These are phyloP conservation scores for Yamadazyma atmosphaerica DNA, from an alignment of 1,139 yeast species.

Conservation along the genomic window DNA sequence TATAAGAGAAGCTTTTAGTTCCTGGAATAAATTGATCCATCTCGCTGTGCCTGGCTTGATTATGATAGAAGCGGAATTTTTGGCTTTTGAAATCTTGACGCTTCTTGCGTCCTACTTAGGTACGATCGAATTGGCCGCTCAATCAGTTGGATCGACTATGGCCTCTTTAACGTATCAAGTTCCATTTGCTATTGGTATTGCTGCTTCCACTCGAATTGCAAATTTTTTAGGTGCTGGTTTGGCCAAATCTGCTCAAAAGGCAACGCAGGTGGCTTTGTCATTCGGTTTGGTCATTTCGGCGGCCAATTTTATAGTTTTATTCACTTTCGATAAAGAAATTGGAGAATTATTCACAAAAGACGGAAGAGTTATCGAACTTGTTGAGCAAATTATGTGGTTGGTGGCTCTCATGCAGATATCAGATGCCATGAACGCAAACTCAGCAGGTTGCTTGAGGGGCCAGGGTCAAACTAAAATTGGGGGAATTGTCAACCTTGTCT, in stretches of 20 bases:
- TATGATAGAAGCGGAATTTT: constrained; percentile 60
- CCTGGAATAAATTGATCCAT: constrained; percentile 48
- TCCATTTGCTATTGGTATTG: constrained; percentile 63
- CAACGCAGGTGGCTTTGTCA: constrained; percentile 46
- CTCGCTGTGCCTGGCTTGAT: constrained; percentile 58
- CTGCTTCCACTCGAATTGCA: constrained; percentile 59
- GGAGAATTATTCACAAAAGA: constrained; percentile 44
- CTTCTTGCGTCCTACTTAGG: constrained; percentile 57
- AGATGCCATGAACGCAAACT: constrained; percentile 58
- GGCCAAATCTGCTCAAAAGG: constrained; percentile 42
- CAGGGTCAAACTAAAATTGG: constrained; percentile 62
- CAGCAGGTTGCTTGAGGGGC: constrained; percentile 59
- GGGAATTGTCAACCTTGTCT: constrained; percentile 53
- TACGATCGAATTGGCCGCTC: constrained; percentile 56
- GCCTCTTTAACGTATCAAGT: constrained; percentile 53
- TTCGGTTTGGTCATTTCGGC: constrained; percentile 46
- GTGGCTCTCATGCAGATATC: constrained; percentile 57
- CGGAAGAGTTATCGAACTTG: constrained; percentile 39
- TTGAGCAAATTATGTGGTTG: constrained; percentile 49
- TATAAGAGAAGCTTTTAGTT: constrained; percentile 33
- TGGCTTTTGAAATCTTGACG: constrained; percentile 59
- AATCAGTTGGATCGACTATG: constrained; percentile 57
- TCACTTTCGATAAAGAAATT: constrained; percentile 35
- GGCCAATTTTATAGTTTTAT: constrained; percentile 41
- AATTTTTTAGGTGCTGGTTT: constrained; percentile 59